Evolutionary conservation across 164 flowering plant genomes (phyloP), one percentile per base, ranked within the genome.

Genomic region (Umbilicus rupestris): DNA sequence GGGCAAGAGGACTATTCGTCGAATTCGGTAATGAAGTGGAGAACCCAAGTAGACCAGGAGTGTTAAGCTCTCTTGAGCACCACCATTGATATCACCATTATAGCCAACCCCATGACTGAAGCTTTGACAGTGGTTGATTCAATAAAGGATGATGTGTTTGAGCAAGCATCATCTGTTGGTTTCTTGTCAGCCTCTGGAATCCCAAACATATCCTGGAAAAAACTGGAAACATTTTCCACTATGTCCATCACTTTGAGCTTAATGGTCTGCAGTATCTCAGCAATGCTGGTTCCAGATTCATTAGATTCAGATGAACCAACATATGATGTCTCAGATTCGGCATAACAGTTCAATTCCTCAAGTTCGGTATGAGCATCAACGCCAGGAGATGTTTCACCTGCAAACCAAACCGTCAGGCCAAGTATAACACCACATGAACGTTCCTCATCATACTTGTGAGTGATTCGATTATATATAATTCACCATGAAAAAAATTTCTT

Each of bases 161-260:
- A 70, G 11, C 63, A 71, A 31, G 67, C 73, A 44, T 67, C 55
- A 30, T 73, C 73, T 7, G 41, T 57, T 6, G 68, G 46, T 17
- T 35, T 52, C 17, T 70, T 66, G 22, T 67, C 78, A 7, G 69
- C 72, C 7, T 64, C 52, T 0, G 65, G n/a, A 9, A 33, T 73
- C 52, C 78, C 79, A 63, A 87, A 79, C 14, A 85, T 28, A 59
- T 68, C 75, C 33, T 76, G 77, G 28, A 87, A 30, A 58, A 47
- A 77, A 62, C 55, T 80, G 7, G 85, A 76, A 22, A 80, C 70
- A 39, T 65, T 78, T 68, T 68, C 69, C 45, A 82, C 75, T 81
- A 85, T 73, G 57, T 80, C 79, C 11, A 41, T 66, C 47, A 83
- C 77, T 33, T 63, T 35, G 35, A 62, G 42, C 79, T 80, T 85